Base-by-base conservation (phyloP, 148 eudicot species). In the Rhododendron ferrugineum region DNA sequence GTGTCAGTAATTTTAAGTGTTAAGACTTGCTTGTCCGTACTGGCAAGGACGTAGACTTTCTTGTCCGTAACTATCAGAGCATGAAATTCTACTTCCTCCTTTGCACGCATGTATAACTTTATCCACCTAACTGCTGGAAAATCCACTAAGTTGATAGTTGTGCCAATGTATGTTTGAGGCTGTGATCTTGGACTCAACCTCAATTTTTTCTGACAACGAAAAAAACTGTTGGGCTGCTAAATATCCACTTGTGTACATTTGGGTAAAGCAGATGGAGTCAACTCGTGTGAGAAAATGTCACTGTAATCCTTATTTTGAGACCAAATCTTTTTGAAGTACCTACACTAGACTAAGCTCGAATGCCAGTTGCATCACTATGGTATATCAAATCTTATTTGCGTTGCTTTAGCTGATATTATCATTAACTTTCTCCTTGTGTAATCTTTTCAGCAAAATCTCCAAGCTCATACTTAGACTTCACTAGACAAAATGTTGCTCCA, bases 221-320 rank as follows among this genome's bases (percentile, higher is more conserved):
- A 23, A 54, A 42, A 13, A 40, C 46, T 36, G 52, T 28, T 26
- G n/a, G 14, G 83, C 83, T 36, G 73, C 34, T 11, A 26, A 36
- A 23, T 44, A 22, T 81, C 68, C 56, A 77, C 80, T 77, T 44
- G 32, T 77, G 20, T 77, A 77, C 80, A 42, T 77, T 77, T 23
- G 30, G 52, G 28, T 42, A 40, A 7, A 76, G 52, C 15, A 0
- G 28, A 42, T 0, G 2, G 81, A n/a, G 36, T 78, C 58, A 26
- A 26, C 30, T 32, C 9, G 15, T 47, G 81, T 78, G 52, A 77
- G 52, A 9, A 77, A 22, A 77, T 77, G 50, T 11, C 11, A n/a
- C 13, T 62, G 26, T 60, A 60, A 62, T 23, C 34, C 15, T 66
- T 66, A 66, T n/a, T 66, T 66, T 66, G 72, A 66, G 73, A 66